Evolutionary conservation across 108 stramenopile species (phyloP).

Genomic region (Cyclotella sp.): DNA sequence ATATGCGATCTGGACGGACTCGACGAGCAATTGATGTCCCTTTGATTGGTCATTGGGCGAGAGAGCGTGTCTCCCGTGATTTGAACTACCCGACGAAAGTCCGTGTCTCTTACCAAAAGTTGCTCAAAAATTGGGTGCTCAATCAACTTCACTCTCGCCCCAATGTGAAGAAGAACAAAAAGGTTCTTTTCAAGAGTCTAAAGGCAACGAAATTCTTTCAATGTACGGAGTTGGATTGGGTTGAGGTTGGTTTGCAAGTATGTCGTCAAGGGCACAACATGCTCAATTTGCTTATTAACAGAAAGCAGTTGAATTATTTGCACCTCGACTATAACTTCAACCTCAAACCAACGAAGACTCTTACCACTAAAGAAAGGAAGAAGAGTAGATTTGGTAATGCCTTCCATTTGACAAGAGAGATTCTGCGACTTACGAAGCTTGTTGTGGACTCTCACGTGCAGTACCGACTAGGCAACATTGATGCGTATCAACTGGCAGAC

Average conservation of each 20-base stretch:
- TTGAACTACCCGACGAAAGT: conserved; percentile 98
- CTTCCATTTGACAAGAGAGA: conserved; percentile 98
- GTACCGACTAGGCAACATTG: conserved; percentile 98
- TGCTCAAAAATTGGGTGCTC: conserved; percentile 97
- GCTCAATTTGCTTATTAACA: conserved; percentile 97
- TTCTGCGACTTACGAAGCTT: conserved; percentile 97
- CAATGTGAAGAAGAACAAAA: conserved; percentile 90
- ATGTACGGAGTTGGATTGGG: conserved; percentile 99
- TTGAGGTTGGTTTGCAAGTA: conserved; percentile 97
- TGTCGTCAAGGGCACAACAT: conserved; percentile 99
- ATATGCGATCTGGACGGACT: conserved; percentile 92
- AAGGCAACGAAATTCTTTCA: conserved; percentile 99
- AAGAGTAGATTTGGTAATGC: conserved; percentile 97
- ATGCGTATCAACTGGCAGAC: conserved; percentile 99
- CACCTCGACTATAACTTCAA: conserved; percentile 99
- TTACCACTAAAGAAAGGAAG: conserved; percentile 99
- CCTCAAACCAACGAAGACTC: conserved; percentile 99
- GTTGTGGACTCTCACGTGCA: conserved; percentile 99
- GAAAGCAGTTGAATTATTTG: conserved; percentile 98
- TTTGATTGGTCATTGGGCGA: conserved; percentile 95
- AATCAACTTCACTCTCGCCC: conserved; percentile 94
- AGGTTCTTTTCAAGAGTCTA: conserved; percentile 94
- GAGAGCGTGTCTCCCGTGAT: conserved; percentile 86
- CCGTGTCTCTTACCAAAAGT: conserved; percentile 98
- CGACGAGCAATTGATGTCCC: conserved; percentile 96